These are phyloP conservation scores for Fusarium sacchari DNA, from an alignment of 2,329 filamentous ascomycete species.

Conservation along the genomic window DNA sequence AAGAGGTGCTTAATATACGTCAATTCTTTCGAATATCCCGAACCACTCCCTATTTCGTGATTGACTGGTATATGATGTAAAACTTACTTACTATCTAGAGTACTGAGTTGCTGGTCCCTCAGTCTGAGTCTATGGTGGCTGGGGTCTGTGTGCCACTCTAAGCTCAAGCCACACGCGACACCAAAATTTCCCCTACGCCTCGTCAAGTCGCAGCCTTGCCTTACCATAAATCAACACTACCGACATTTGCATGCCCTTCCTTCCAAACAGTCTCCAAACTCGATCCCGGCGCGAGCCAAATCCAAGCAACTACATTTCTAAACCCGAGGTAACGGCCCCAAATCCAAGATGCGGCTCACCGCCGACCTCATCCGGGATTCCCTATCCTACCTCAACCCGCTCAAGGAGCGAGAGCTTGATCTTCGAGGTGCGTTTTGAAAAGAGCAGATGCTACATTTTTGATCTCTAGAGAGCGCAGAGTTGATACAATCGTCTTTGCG, in stretches of 20 bases:
- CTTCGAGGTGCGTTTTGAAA: constrained; percentile 97
- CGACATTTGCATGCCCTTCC: constrained; percentile 6
- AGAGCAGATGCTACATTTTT: constrained; percentile 92
- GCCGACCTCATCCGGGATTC: constrained; percentile 93
- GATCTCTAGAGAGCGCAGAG: constrained; percentile 67
- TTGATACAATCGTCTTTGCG: constrained; percentile 75
- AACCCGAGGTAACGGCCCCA: constrained; percentile 41
- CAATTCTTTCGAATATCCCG: background rate
- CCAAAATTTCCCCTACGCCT: constrained; percentile 49
- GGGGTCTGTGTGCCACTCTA: constrained; percentile 14
- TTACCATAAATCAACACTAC: constrained; percentile 36
- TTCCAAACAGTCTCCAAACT: background rate
- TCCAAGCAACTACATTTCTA: background rate
- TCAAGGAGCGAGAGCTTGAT: constrained; percentile 98
- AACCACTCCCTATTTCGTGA: background rate
- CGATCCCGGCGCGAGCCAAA: background rate
- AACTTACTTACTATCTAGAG: background rate
- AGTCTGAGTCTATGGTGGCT: constrained; percentile 17
- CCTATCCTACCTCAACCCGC: constrained; percentile 97
- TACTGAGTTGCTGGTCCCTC: background rate
- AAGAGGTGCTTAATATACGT: background rate
- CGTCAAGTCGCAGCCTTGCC: constrained; percentile 44
- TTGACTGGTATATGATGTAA: background rate
- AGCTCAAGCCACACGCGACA: constrained; percentile 31
- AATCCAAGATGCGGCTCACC: constrained; percentile 84